These are phyloP conservation scores for Hyphodiscus sp. DNA, from an alignment of 2,329 filamentous ascomycete genomes.

Conservation along the genomic window DNA sequence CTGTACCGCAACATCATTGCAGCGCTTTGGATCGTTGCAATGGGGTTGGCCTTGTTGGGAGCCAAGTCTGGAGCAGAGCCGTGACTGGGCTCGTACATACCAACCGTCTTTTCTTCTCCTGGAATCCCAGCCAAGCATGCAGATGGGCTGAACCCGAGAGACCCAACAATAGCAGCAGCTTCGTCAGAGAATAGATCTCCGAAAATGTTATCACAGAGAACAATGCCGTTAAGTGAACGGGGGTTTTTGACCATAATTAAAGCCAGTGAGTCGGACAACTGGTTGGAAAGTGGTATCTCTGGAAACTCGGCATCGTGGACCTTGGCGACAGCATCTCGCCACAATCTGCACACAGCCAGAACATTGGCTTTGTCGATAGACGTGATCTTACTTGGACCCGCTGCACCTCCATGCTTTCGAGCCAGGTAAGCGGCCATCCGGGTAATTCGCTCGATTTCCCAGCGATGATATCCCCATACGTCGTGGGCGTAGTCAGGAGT, in stretches of 20 bases:
- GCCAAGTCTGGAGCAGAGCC: neutral
- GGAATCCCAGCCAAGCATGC: slow-evolving; percentile 3
- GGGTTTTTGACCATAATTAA: slow-evolving; percentile 19
- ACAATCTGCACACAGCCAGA: slow-evolving; percentile 21
- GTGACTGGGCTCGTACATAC: neutral
- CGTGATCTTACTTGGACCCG: slow-evolving; percentile 42
- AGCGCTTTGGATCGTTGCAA: neutral
- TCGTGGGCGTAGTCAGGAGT: slow-evolving; percentile 68
- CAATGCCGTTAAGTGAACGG: slow-evolving; percentile 19
- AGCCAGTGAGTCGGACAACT: slow-evolving; percentile 21
- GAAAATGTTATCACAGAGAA: slow-evolving; percentile 24
- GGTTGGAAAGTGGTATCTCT: slow-evolving; percentile 13
- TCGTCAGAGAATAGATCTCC: slow-evolving; percentile 26
- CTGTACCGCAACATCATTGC: neutral
- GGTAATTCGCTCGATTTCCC: slow-evolving; percentile 80
- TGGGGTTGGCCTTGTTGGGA: neutral
- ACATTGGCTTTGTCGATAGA: slow-evolving; percentile 26
- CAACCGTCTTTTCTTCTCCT: neutral
- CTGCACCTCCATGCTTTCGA: slow-evolving; percentile 53
- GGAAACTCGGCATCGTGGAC: slow-evolving; percentile 19
- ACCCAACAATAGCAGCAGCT: slow-evolving; percentile 15
- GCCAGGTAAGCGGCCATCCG: slow-evolving; percentile 73
- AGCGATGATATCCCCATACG: slow-evolving; percentile 73
- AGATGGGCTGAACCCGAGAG: slow-evolving; percentile 2
- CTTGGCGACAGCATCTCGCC: slow-evolving; percentile 16